Evolutionary conservation across 2,329 filamentous ascomycete species (phyloP).

Genomic region (Mycosphaerella sp.): DNA sequence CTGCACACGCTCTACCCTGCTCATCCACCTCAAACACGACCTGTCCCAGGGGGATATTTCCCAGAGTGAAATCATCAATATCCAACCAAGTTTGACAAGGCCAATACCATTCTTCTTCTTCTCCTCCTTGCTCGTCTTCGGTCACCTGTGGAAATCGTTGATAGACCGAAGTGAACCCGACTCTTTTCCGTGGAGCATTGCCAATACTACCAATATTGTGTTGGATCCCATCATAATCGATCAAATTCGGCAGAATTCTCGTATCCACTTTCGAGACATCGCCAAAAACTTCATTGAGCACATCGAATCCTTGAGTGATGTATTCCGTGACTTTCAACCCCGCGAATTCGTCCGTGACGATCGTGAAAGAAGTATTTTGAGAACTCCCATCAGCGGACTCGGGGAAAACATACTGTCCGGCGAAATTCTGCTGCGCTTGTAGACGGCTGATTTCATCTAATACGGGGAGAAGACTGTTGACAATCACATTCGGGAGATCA

Average conservation of each 20-base stretch:
- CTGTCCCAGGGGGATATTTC: conserved; percentile 19
- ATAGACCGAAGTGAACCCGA: conserved; percentile 19
- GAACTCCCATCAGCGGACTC: too few relatives aligned
- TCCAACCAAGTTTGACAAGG: conserved; percentile 17
- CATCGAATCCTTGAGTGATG: conserved; percentile 32
- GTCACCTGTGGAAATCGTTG: conserved; percentile 8
- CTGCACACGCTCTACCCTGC: conserved; percentile 11
- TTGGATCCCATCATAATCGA: conserved; percentile 14
- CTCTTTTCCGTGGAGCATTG: conserved; percentile 2
- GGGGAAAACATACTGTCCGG: conserved; percentile 31
- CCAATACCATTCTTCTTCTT: conserved; percentile 17
- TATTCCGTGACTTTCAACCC: conserved; percentile 32
- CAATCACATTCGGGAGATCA: conserved; percentile 19
- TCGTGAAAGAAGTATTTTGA: conserved; percentile 23
- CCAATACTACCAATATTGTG: too few relatives aligned
- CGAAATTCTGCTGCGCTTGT: conserved; percentile 27
- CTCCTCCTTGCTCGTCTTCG: neutral
- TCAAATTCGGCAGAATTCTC: conserved; percentile 27
- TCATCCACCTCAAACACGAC: conserved; percentile 25
- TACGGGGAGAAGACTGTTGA: conserved; percentile 23
- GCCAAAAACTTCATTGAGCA: conserved; percentile 24
- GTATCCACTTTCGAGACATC: conserved; percentile 17
- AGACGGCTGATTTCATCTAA: conserved; percentile 28
- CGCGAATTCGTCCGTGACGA: conserved; percentile 25
- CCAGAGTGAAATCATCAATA: conserved; percentile 22